Conservation (phyloP, 768 basidiomycete species). For the Lyophyllum shimeji region DNA sequence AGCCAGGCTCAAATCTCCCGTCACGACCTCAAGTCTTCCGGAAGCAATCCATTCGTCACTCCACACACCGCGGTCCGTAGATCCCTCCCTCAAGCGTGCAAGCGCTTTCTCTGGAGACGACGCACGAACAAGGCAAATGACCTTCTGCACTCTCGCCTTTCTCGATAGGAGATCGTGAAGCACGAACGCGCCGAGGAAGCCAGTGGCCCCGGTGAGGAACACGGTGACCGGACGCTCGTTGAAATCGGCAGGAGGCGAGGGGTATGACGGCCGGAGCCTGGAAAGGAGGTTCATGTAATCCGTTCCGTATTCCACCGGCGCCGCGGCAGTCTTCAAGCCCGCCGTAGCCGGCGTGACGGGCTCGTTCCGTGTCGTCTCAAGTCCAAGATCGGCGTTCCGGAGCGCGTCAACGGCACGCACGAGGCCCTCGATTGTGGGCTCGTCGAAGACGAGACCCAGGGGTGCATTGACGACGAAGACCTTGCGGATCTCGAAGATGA, state of each 20-base stretch:
- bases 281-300: conserved; percentile 69
- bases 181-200: conserved; percentile 94
- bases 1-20: conserved; percentile 79
- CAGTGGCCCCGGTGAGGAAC: conserved; percentile 96
- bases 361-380: conserved; percentile 10
- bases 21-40: conserved; percentile 72
- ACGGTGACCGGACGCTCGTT: conserved; percentile 59
- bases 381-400: conserved; percentile 78
- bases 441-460: conserved; percentile 86
- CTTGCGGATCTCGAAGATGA: conserved; percentile 96
- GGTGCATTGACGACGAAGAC: conserved; percentile 89
- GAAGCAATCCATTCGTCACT: conserved; percentile 74
- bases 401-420: conserved; percentile 75
- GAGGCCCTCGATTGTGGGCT: conserved; percentile 81
- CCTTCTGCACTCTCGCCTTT: conserved; percentile 67
- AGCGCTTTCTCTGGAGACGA: conserved; percentile 60
- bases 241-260: conserved; percentile 59
- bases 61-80: conserved; percentile 85
- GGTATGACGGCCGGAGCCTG: conserved; percentile 61
- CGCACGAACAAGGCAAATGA: conserved; percentile 90
- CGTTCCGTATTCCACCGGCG: conserved; percentile 67
- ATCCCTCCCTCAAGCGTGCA: conserved; percentile 66
- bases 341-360: conserved; percentile 5
- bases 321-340: conserved; percentile 21
- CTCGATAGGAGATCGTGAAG: conserved; percentile 75